Evolutionary conservation across 208 protist species (phyloP), one percentile per base, ranked within the genome.

Genomic region (Leishmania guyanensis): DNA sequence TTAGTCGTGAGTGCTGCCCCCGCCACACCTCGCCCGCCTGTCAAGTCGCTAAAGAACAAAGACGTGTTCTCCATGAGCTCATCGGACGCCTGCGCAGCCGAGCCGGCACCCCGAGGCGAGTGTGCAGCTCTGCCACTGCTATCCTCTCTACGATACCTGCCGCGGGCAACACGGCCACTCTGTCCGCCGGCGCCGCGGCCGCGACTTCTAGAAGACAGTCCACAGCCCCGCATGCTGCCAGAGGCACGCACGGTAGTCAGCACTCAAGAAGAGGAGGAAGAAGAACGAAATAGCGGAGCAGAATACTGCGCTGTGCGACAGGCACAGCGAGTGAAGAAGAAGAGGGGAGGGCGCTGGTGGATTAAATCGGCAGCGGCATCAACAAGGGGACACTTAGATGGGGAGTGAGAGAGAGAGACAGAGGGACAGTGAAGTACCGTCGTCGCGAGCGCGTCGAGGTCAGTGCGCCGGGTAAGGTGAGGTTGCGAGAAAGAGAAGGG

Each of bases 31-130:
- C 72, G 89, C 29, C 39, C 69, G 12, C 93, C 92, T 12, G 91
- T 92, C 56, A 95, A 81, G 53, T 89, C 93, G 70, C 85, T 88
- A 65, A 95, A 95, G 78, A 95, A 95, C 0, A 70, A 77, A 10
- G 82, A 75, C 20, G 89, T 87, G 54, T 82, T 82, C 60, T 94
- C 90, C 26, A 87, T 36, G 81, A 95, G 81, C 33, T 86, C 83
- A 54, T 85, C 81, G 0, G 75, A 73, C 6, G 71, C 36, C 26
- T 73, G 70, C 56, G 56, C 60, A 5, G 64, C 86, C 0, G 72
- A 36, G 33, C 48, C 69, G 58, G n/a, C 36, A 65, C 43, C 73
- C n/a, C 70, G 22, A 36, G 33, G 46, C 3, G 39, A 56, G n/a
- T 62, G 43, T 9, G 75, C 60, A 36, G 68, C 75, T 36, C 78